Conservation (phyloP, 208 protist genomes). For the Crithidia mellificae region DNA sequence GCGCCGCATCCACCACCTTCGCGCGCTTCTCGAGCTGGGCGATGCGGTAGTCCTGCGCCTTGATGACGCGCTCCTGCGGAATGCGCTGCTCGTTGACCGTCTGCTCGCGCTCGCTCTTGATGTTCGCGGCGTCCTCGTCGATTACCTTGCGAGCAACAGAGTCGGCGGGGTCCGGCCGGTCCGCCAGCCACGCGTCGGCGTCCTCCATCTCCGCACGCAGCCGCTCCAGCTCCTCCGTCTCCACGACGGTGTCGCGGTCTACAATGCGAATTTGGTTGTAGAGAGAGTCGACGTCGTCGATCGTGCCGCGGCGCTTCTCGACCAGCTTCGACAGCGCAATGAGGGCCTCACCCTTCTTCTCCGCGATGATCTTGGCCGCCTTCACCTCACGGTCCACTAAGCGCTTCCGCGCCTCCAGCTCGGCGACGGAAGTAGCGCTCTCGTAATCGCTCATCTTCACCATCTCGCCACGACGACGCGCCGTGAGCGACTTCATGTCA, state of each 20-base stretch:
- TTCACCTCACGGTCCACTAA: slow-evolving; percentile 67
- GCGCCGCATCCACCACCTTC: slow-evolving; percentile 58
- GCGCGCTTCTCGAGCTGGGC: slow-evolving; percentile 73
- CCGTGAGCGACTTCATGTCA: slow-evolving; percentile 33
- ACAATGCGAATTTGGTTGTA: slow-evolving; percentile 84
- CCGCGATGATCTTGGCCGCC: slow-evolving; percentile 48
- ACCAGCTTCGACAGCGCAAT: slow-evolving; percentile 41
- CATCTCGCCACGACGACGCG: slow-evolving; percentile 12
- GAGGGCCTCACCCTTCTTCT: slow-evolving; percentile 73
- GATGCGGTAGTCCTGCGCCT: slow-evolving; percentile 86
- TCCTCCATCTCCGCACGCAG: slow-evolving; percentile 50
- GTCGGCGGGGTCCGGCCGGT: slow-evolving; percentile 34
- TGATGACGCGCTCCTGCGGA: slow-evolving; percentile 83
- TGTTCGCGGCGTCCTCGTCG: slow-evolving; percentile 54
- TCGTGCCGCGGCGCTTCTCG: slow-evolving; percentile 46
- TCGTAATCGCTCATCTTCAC: slow-evolving; percentile 29
- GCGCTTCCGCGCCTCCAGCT: slow-evolving; percentile 54
- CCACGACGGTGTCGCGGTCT: slow-evolving; percentile 62
- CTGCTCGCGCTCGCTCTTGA: slow-evolving; percentile 58
- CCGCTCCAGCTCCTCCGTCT: slow-evolving; percentile 54
- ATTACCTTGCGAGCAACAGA: slow-evolving; percentile 53
- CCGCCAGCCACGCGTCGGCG: slow-evolving; percentile 55
- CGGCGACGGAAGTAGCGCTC: slow-evolving; percentile 37
- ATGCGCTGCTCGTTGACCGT: slow-evolving; percentile 59
- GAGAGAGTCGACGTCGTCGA: slow-evolving; percentile 70